Conservation (phyloP, 352 stramenopile genomes). For the Globisporangium lucens region DNA sequence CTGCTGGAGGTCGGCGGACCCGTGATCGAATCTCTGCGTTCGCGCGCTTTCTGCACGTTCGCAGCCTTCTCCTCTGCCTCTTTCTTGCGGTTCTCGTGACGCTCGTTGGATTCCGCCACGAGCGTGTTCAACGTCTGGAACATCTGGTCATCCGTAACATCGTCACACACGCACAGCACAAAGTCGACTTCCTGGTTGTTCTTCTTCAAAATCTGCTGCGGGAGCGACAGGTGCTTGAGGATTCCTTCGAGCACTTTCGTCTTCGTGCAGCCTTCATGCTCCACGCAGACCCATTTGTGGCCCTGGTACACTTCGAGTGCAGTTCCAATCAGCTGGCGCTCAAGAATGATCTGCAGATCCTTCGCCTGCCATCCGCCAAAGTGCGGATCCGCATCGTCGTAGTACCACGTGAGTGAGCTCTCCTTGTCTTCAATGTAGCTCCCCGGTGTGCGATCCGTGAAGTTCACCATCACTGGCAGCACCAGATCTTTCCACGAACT, state of each 20-base stretch:
- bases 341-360: constrained; percentile 88
- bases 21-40: constrained; percentile 28
- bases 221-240: constrained; percentile 66
- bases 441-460: constrained; percentile 71
- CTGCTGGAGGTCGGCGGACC: constrained; percentile 6
- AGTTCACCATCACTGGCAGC: constrained; percentile 70
- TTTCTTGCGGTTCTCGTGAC: constrained; percentile 49
- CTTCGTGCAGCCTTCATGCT: constrained; percentile 80
- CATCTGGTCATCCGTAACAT: constrained; percentile 89
- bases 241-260: constrained; percentile 71
- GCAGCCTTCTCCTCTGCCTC: constrained; percentile 31
- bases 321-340: constrained; percentile 80
- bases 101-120: constrained; percentile 70
- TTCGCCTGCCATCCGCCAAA: constrained; percentile 89
- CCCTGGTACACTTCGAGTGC: constrained; percentile 87
- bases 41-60: constrained; percentile 21
- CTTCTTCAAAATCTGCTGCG: constrained; percentile 61
- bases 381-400: constrained; percentile 77
- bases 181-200: constrained; percentile 83
- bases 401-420: constrained; percentile 87
- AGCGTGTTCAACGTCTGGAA: constrained; percentile 84
- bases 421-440: constrained; percentile 87
- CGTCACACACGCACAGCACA: constrained; percentile 86
- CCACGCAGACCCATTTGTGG: constrained; percentile 77
- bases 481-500: constrained; percentile 82